Conservation (phyloP, 2,329 filamentous ascomycete species). For the Cladosporium cucumerinum region DNA sequence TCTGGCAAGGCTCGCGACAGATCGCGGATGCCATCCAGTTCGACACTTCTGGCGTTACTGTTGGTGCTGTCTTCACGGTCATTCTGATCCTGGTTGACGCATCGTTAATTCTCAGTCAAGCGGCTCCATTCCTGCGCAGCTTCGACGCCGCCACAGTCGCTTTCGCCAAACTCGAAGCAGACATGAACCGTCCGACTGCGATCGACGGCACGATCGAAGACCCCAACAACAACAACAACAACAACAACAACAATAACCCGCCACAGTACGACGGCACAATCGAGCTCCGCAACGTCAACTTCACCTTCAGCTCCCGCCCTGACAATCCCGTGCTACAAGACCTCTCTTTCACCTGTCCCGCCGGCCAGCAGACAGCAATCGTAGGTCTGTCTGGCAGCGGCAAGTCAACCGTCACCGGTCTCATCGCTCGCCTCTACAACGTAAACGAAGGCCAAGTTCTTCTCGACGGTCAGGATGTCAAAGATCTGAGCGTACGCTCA, state of each 20-base stretch:
- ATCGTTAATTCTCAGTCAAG: constrained; percentile 44
- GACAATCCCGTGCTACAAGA: constrained; percentile 36
- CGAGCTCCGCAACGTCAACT: constrained; percentile 62
- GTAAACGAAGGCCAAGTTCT: constrained; percentile 31
- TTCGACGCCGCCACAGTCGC: constrained; percentile 50
- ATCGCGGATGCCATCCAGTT: constrained; percentile 32
- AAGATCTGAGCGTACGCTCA: constrained; percentile 33
- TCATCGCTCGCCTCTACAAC: constrained; percentile 35
- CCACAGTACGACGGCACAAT: constrained; percentile 46
- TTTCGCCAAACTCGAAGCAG: constrained; percentile 56
- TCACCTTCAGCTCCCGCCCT: constrained; percentile 61
- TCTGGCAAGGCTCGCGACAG: constrained; percentile 45
- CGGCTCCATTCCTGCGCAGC: constrained; percentile 48
- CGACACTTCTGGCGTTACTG: constrained; percentile 15
- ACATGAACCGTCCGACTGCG: constrained; percentile 50
- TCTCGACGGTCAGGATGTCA: constrained; percentile 33
- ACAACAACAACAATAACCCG: constrained; percentile 28
- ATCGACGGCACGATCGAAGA: constrained; percentile 38
- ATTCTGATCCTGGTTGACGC: constrained; percentile 47
- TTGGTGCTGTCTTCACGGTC: constrained; percentile 38
- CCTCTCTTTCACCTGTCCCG: constrained; percentile 36
- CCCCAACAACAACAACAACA: constrained; percentile 25
- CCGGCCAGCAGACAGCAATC: constrained; percentile 46
- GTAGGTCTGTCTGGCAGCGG: constrained; percentile 38
- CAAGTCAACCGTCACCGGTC: constrained; percentile 38